phyloP scores from a whole-genome alignment of 2,329 filamentous ascomycete species.

The Epichloe sp. region DNA sequence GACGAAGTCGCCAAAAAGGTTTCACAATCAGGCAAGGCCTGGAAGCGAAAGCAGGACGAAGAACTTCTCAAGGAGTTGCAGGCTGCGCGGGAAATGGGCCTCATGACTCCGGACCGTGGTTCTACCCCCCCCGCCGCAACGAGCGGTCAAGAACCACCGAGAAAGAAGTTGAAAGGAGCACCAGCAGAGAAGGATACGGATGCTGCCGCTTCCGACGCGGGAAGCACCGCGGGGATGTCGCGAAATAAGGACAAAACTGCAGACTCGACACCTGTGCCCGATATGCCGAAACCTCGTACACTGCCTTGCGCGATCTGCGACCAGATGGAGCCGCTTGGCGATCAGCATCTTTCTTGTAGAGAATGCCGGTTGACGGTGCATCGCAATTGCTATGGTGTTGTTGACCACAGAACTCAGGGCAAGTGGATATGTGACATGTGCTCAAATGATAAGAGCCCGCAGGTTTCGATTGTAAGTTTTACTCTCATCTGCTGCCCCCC shows the following conservation, averaged over 20 bases:
- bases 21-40: slow-evolving; percentile 62
- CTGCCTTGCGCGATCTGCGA: slow-evolving; percentile 80
- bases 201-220: slow-evolving; percentile 30
- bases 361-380: slow-evolving; percentile 90
- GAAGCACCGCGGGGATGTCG: slow-evolving; percentile 22
- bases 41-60: slow-evolving; percentile 83
- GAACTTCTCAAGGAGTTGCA: slow-evolving; percentile 67
- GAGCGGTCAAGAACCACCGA: slow-evolving; percentile 37
- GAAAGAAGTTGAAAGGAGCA: slow-evolving; percentile 50
- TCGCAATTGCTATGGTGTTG: slow-evolving; percentile 79
- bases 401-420: slow-evolving; percentile 51
- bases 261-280: slow-evolving; percentile 49
- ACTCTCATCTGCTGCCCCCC: too few relatives aligned
- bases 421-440: slow-evolving; percentile 98
- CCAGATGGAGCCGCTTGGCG: slow-evolving; percentile 56
- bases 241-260: slow-evolving; percentile 50
- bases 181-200: slow-evolving; percentile 38
- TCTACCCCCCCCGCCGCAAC: slow-evolving; percentile 21
- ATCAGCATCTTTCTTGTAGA: slow-evolving; percentile 64
- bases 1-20: slow-evolving; percentile 92
- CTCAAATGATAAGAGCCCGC: slow-evolving; percentile 80
- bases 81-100: slow-evolving; percentile 46
- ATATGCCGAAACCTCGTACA: slow-evolving; percentile 63
- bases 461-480: slow-evolving; percentile 69
- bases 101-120: slow-evolving; percentile 30